Base-by-base conservation (phyloP, 805 yeast genomes). In the Priceomyces melissophilus region DNA sequence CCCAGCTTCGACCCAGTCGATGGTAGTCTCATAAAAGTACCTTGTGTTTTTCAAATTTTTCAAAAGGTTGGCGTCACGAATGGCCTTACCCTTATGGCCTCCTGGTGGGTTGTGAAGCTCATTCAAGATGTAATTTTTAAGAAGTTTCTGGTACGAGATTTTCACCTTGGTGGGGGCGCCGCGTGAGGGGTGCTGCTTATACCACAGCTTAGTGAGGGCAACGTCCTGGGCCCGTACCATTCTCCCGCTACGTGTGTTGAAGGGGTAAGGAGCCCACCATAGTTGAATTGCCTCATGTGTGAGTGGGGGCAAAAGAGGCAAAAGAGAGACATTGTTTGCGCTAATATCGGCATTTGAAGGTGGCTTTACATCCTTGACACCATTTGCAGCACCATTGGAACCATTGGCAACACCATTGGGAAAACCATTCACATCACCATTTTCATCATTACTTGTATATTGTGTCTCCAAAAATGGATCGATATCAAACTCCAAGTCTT, bases 1-100 rank as follows among this genome's bases (percentile, higher is more conserved):
- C 23, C 97, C 99, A 1, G 98, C 99, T 60, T 93, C 99, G 2
- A 91, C 93, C 99, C 99, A 93, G 61, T 93, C 99, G 37, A 93
- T 82, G 0, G 90, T 75, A 0, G 99, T 91, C 52, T 86, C 83
- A 56, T 88, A 96, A 63, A 93, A 93, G 59, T 79, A 93, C 54
- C 87, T 90, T 0, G 99, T 93, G 35, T 75, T 71, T 43, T 80
- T 79, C 49, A 93, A 72, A 25, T 81, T 73, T 46, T 78, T 79
- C 20, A 93, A 58, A 10, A 93, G 65, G 30, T 78, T 74, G 5
- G 76, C 71, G 26, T 68, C 65, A 2, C 71, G 65, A 2, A 69
- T 63, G 16, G 61, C 63, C 11, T 51, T 44, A 5, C 52, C 51
- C 5, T 51, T 57, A 8, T 51, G 51, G 8, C 41, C 40, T 3